These are phyloP conservation scores for Fraxinus greggii DNA, from an alignment of 305 asterid genomes.

Conservation along the genomic window DNA sequence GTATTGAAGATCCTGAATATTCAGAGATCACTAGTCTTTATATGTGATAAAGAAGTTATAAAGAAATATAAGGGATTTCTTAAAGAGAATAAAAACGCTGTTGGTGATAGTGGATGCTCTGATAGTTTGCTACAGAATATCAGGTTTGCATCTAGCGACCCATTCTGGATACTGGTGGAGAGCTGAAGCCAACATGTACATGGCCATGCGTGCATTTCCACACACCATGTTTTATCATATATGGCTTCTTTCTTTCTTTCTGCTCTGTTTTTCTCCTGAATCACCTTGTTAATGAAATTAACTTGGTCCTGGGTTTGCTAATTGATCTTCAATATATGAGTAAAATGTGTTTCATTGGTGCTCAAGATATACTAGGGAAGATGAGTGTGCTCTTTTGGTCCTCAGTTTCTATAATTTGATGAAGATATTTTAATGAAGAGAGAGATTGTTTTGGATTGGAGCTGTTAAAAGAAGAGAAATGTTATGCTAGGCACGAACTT, in stretches of 20 bases:
- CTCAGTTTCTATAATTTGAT: background rate
- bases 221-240: background rate
- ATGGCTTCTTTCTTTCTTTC: background rate
- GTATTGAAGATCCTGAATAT: background rate
- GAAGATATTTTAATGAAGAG: conserved; percentile 2
- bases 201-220: background rate
- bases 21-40: background rate
- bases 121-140: background rate
- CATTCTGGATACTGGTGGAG: background rate
- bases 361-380: background rate
- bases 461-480: conserved; percentile 3
- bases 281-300: background rate
- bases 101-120: conserved; percentile 15
- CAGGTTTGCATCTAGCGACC: background rate
- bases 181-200: background rate
- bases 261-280: background rate
- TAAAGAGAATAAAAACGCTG: conserved; percentile 15
- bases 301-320: background rate
- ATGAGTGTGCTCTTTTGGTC: background rate
- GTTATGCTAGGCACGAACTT: background rate
- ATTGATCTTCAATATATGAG: background rate
- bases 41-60: conserved; percentile 6
- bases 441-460: conserved; percentile 11
- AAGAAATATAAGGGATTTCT: background rate
- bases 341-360: conserved; percentile 1